Evolutionary conservation across 1,284 basidiomycete species (phyloP).

Genomic region (Ceratobasidium sp.): DNA sequence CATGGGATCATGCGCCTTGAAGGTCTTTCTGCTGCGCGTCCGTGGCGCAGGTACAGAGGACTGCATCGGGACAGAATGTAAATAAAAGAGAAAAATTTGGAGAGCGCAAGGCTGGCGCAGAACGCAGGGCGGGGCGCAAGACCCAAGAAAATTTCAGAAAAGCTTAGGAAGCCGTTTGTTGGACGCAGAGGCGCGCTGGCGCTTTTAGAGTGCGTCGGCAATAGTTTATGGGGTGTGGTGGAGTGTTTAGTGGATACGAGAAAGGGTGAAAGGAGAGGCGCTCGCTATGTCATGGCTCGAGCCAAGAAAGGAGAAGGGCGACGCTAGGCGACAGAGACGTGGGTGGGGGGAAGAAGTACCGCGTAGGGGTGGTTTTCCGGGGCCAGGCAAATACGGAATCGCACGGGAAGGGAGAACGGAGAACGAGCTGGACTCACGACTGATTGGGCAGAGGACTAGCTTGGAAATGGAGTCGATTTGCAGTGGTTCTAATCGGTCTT

Average conservation of each 20-base stretch:
- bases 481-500: slow-evolving; percentile 41
- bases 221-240: slow-evolving; percentile 37
- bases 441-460: slow-evolving; percentile 33
- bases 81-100: neutral
- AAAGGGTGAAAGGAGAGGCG: slow-evolving; percentile 40
- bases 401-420: slow-evolving; percentile 37
- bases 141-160: slow-evolving; percentile 16
- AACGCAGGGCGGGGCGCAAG: slow-evolving; percentile 14
- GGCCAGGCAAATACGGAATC: slow-evolving; percentile 22
- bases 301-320: slow-evolving; percentile 42
- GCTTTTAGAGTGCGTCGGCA: slow-evolving; percentile 42
- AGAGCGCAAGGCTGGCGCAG: neutral
- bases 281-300: slow-evolving; percentile 33
- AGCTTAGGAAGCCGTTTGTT: neutral
- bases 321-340: slow-evolving; percentile 11
- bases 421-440: slow-evolving; percentile 35
- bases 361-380: slow-evolving; percentile 28
- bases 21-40: slow-evolving; percentile 41
- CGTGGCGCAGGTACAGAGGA: slow-evolving; percentile 10
- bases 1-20: slow-evolving; percentile 41
- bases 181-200: slow-evolving; percentile 28
- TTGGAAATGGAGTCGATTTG: slow-evolving; percentile 41
- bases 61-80: slow-evolving; percentile 26
- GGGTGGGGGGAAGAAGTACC: slow-evolving; percentile 35
- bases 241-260: slow-evolving; percentile 30